Evolutionary conservation across 345 rosid genomes (phyloP), one percentile per base, ranked within the genome.

Genomic region (Camelina sativa): DNA sequence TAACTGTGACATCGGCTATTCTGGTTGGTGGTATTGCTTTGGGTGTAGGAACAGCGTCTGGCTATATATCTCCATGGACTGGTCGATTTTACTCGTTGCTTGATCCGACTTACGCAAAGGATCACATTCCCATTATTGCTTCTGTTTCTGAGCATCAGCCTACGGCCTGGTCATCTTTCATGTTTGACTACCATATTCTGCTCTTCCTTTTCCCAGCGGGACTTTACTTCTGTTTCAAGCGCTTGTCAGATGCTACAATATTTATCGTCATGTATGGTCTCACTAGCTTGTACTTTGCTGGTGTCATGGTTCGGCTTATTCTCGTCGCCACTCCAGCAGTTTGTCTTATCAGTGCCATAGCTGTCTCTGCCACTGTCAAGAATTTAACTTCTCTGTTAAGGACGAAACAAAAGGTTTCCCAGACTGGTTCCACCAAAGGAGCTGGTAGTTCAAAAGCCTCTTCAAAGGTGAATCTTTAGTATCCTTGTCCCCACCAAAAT

Each of bases 101-200:
- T 78, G 99, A 96, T 73, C 99, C 99, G 4, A 96, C 99, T 9
- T 96, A 96, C 2, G 99, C 99, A 1, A 96, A 96, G 83, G 98
- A 90, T 84, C 97, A 96, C 73, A 96, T 92, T 62, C 99, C 99
- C 43, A 96, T 92, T 59, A 96, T 96, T 76, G 99, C 99, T 22
- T 96, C 99, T 72, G 99, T 96, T 62, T 96, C 99, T n/a, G 99
- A 96, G 91, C 99, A 96, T 86, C 99, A 96, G 82, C 99, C 99
- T 38, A 96, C 99, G 1, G 99, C 99, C 0, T 96, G 99, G 99
- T 96, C 99, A 28, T 96, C 99, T 60, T 96, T 92, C 86, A 91
- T 95, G 99, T 93, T 92, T 77, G 99, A 95, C 67, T 95, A 86
- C 73, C 99, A 95, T 67, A 95, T 92, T 72, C 83, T 95, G 73